A percentile compares a stretch with the other conserved stretches of the same genome.
Conservation (phyloP, 441 rosid species). For the Populus hybrid region DNA sequence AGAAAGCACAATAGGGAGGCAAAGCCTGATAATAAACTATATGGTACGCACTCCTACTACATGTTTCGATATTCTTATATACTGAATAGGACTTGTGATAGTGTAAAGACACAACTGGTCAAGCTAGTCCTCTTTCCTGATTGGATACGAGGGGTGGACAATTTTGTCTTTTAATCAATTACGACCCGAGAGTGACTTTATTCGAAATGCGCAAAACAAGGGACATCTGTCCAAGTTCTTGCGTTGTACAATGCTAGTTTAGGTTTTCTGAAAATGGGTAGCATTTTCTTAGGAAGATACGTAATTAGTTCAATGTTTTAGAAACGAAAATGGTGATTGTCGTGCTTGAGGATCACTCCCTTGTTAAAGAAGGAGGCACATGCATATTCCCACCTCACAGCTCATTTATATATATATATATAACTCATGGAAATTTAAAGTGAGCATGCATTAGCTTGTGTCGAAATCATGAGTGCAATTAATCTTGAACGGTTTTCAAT, state of each 20-base stretch:
- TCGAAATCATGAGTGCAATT: not conserved
- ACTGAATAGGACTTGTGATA: not conserved
- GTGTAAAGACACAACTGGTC: not conserved
- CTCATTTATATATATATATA: too few relatives aligned
- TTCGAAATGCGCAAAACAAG: not conserved
- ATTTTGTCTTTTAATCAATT: not conserved
- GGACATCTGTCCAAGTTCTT: not conserved
- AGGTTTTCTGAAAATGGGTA: slow-evolving; percentile 12
- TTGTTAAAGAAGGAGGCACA: not conserved
- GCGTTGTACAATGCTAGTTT: slow-evolving; percentile 3
- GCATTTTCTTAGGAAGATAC: slow-evolving; percentile 13
- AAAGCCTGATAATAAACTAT: not conserved
- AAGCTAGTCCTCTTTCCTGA: not conserved
- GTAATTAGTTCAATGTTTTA: not conserved
- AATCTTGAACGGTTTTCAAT: not conserved
- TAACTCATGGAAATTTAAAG: not conserved
- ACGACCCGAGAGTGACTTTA: not conserved
- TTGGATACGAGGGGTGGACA: not conserved
- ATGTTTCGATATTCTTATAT: not conserved
- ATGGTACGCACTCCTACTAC: not conserved
- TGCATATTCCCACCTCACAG: not conserved
- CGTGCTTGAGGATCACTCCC: not conserved
- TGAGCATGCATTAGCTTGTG: not conserved
- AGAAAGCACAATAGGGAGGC: not conserved
- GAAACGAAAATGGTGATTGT: not conserved